Conservation (phyloP, 495 filamentous ascomycete species). For the Baudoinia panamericana region DNA sequence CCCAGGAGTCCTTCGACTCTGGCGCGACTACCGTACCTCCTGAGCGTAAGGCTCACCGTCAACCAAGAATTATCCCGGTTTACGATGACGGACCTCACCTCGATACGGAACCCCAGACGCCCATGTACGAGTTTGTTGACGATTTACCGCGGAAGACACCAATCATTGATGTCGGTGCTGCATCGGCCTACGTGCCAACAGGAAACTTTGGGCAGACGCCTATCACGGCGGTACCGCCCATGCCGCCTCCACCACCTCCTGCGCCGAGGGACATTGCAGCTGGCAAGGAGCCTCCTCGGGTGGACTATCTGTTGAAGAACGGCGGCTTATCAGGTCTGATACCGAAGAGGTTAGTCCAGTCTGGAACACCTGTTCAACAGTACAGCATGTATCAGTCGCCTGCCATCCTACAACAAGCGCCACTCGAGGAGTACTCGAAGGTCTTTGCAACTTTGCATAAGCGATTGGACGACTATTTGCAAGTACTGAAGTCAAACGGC, state of each 20-base stretch:
- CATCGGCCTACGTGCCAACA: constrained; percentile 2
- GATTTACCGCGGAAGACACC: background rate
- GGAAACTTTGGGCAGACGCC: constrained; percentile 16
- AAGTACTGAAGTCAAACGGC: constrained; percentile 67
- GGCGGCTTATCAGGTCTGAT: constrained; percentile 60
- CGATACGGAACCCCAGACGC: constrained; percentile 46
- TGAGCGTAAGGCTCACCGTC: constrained; percentile 36
- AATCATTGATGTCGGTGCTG: constrained; percentile 7
- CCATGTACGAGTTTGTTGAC: constrained; percentile 32
- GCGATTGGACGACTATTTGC: constrained; percentile 71
- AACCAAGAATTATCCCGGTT: constrained; percentile 29
- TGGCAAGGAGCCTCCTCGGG: constrained; percentile 56
- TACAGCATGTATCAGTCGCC: constrained; percentile 38
- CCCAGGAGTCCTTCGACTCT: constrained; percentile 38
- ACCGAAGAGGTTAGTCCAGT: constrained; percentile 49
- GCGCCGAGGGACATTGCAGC: constrained; percentile 66
- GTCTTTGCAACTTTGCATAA: constrained; percentile 69
- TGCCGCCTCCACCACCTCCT: constrained; percentile 58
- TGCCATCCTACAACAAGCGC: constrained; percentile 14
- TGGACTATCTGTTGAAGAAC: constrained; percentile 81
- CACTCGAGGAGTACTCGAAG: constrained; percentile 39
- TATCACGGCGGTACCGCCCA: constrained; percentile 7
- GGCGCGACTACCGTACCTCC: constrained; percentile 56
- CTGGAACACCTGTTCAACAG: constrained; percentile 16
- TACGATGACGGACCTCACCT: constrained; percentile 25